Evolutionary conservation across 768 basidiomycete genomes (phyloP).

Genomic region (Coprinellus aureogranulatus): DNA sequence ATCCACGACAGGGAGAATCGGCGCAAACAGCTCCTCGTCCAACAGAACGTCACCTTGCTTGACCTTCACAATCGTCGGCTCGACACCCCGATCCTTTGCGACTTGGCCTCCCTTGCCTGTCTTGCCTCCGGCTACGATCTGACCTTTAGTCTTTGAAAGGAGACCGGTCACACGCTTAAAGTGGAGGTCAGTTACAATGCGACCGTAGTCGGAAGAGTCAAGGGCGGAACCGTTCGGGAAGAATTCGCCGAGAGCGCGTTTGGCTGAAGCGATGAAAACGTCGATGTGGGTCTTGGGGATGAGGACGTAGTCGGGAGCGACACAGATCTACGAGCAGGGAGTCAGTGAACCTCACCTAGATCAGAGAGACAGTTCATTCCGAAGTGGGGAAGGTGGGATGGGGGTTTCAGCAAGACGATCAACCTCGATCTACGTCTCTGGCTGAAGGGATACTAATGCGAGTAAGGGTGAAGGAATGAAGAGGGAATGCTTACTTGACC

Average conservation of each 20-base stretch:
- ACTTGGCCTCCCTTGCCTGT: conserved; percentile 29
- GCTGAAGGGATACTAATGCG: neutral
- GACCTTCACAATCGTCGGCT: conserved; percentile 65
- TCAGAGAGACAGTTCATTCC: too few species aligned
- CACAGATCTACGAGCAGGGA: conserved; percentile 46
- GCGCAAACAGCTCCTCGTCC: conserved; percentile 78
- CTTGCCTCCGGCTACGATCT: conserved; percentile 30
- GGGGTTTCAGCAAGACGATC: too few species aligned
- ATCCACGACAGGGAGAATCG: conserved; percentile 63
- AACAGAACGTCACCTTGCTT: too few species aligned
- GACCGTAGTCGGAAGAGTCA: conserved; percentile 39
- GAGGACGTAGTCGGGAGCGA: conserved; percentile 51
- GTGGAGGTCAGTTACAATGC: conserved; percentile 55
- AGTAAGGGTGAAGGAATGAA: neutral
- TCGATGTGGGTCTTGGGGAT: conserved; percentile 41
- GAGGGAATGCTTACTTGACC: conserved; percentile 48
- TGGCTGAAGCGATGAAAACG: conserved; percentile 41
- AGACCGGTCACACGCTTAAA: conserved; percentile 52
- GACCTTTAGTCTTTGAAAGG: conserved; percentile 49
- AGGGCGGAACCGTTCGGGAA: conserved; percentile 59
- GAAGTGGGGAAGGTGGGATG: too few species aligned
- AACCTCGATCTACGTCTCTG: too few species aligned
- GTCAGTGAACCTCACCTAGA: too few species aligned
- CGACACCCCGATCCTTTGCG: conserved; percentile 44
- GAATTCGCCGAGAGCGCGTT: conserved; percentile 39